Evolutionary conservation across 2,329 filamentous ascomycete genomes (phyloP).

Genomic region (Trichoderma aggressivum): DNA sequence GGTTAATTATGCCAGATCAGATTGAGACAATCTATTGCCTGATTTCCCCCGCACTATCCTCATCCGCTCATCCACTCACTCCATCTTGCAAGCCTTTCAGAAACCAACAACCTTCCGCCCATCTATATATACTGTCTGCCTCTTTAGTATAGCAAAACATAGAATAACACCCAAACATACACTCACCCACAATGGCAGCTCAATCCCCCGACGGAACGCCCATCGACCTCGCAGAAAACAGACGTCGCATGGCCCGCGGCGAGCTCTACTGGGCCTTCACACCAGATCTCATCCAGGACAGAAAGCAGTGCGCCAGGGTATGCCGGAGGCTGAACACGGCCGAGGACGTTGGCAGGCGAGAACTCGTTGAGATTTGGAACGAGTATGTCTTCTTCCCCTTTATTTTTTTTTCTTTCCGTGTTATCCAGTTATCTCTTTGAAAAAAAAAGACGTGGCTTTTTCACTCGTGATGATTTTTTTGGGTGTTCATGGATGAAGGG

Average conservation of each 20-base stretch:
- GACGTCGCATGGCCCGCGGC: constrained; percentile 56
- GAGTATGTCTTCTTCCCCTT: constrained; percentile 50
- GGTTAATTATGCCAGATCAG: not conserved
- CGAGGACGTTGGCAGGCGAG: constrained; percentile 53
- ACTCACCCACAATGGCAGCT: not conserved
- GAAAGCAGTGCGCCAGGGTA: constrained; percentile 58
- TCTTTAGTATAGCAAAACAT: not conserved
- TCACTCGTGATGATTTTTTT: not conserved
- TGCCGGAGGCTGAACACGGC: constrained; percentile 61
- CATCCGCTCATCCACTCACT: not conserved
- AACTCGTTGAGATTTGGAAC: constrained; percentile 63
- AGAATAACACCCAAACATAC: not conserved
- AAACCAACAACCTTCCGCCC: not conserved
- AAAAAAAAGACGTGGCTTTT: not conserved
- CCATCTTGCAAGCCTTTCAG: not conserved
- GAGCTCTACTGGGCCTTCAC: constrained; percentile 71
- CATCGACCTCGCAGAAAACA: constrained; percentile 45
- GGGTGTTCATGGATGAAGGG: not conserved
- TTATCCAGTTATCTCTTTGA: not conserved
- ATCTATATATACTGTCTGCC: not conserved
- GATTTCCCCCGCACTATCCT: not conserved
- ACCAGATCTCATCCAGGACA: constrained; percentile 60
- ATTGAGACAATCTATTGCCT: not conserved
- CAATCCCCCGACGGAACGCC: constrained; percentile 18
- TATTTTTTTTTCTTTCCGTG: not conserved